Percentiles rank a stretch among this genome's conserved stretches.
Evolutionary conservation across 176 grass and related monocot species (phyloP).

Genomic region (Eragrostis curvula): DNA sequence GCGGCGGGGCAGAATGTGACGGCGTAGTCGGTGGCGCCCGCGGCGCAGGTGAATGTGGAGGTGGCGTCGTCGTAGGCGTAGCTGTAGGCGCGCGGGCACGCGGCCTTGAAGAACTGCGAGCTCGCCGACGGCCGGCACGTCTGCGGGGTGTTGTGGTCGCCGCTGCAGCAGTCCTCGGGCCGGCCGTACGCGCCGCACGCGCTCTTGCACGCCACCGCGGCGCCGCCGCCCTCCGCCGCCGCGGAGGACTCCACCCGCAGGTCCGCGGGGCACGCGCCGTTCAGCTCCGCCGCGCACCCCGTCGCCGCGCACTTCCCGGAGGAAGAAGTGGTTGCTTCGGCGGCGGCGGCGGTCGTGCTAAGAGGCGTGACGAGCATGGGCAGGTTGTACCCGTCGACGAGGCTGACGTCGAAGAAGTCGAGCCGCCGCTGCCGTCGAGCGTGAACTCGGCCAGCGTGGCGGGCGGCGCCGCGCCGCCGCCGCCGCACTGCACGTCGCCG

Average conservation of each 20-base stretch:
- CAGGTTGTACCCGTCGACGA: conserved; percentile 88
- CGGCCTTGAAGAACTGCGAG: conserved; percentile 49
- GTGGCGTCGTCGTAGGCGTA: conserved; percentile 94
- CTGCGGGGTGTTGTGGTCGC: conserved; percentile 42
- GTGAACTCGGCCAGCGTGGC: conserved; percentile 76
- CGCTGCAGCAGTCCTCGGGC: conserved; percentile 68
- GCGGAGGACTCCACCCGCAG: conserved; percentile 28
- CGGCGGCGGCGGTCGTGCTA: not conserved
- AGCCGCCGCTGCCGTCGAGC: conserved; percentile 48
- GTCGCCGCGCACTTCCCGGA: conserved; percentile 54
- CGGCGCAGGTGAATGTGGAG: conserved; percentile 78
- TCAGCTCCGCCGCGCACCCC: conserved; percentile 66
- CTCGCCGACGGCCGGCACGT: conserved; percentile 53
- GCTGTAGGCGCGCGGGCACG: conserved; percentile 91
- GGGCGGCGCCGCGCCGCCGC: conserved; percentile 50
- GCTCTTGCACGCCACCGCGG: conserved; percentile 56
- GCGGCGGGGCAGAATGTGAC: conserved; percentile 66
- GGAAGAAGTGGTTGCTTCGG: too few relatives aligned
- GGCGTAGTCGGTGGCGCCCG: conserved; percentile 43
- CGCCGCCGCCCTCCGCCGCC: not conserved
- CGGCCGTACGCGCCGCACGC: conserved; percentile 62
- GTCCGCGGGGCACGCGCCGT: conserved; percentile 57
- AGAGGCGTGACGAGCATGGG: conserved; percentile 64
- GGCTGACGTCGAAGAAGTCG: conserved; percentile 97
- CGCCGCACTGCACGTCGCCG: conserved; percentile 60